Evolutionary conservation across 768 basidiomycete species (phyloP), one percentile per base, ranked within the genome.

Genomic region (Aureoboletus auriporus): DNA sequence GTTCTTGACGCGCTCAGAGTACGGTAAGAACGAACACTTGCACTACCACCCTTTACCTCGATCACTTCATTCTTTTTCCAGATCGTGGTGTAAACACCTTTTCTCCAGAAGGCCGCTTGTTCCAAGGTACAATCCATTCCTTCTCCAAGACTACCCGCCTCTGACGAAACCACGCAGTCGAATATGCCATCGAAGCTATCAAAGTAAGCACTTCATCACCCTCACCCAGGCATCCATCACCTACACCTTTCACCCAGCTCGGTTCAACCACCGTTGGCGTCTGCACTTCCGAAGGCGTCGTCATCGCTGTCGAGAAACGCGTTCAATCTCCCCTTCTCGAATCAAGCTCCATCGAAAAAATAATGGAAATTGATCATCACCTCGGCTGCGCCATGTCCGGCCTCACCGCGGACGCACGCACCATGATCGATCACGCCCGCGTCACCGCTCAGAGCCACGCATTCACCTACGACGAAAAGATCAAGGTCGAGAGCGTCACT

Each of bases 181-280:
- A 99, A 72, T 98, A 99, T 76, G 96, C 96, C 44, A 99, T 98
- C 66, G 96, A 99, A 64, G 96, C 96, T 8, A 98, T 98, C 70
- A 99, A 97, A 72, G 93, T 93, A 17, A 39, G 49, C 39, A 14
- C n/a, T 23, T 4, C 60, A 5, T 8, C 16, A 28, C 35, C 26
- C 20, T 12, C 30, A 13, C 28, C 34, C 36, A 46, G 26, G 46
- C 41, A 36, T 51, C 52, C 50, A 29, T 49, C 23, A 29, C 20
- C 20, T 23, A 23, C 42, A 30, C 45, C 42, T 42, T 16, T 31
- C 38, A 36, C 14, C 45, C 64, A 98, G 94, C 87, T 98, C 61
- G 96, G 96, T 46, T 97, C 93, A 49, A 98, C 96, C 53, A 96
- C 96, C 36, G 89, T 99, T 58, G 96, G 96, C 51, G 89, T 99